Conservation (phyloP, 2,329 filamentous ascomycete species). For the Penicillium sp. region DNA sequence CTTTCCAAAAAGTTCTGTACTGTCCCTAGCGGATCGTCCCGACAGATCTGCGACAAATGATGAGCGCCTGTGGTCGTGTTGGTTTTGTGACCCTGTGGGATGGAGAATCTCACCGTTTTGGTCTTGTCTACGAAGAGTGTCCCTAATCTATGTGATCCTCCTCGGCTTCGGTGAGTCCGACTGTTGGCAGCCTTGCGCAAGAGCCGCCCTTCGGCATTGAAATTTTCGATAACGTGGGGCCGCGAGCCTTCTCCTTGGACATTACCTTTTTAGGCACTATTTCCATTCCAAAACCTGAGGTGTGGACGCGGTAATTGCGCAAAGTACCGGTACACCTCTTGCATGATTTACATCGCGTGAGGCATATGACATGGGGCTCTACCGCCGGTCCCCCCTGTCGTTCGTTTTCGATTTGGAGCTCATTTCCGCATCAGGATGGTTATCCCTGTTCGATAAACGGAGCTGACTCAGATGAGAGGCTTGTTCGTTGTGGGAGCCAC, state of each 20-base stretch:
- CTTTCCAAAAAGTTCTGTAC: neutral
- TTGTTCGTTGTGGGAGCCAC: slow-evolving; percentile 2
- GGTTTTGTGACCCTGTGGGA: no score
- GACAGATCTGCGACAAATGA: slow-evolving; percentile 7
- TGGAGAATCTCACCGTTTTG: no score
- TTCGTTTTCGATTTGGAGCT: no score
- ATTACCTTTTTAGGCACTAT: neutral
- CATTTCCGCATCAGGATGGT: no score
- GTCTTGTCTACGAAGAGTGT: neutral
- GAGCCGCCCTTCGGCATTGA: slow-evolving; percentile 1
- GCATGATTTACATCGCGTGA: no score
- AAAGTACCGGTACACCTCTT: no score
- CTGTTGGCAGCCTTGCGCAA: neutral
- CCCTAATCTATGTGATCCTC: neutral
- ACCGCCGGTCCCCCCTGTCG: no score
- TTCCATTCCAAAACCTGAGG: no score
- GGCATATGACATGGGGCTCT: no score
- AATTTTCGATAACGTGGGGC: neutral
- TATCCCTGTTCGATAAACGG: no score
- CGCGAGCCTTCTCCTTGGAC: neutral
- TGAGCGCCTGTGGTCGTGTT: no score
- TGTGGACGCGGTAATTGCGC: no score
- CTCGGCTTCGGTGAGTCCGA: slow-evolving; percentile 2
- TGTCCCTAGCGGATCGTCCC: slow-evolving; percentile 8
- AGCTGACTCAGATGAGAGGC: slow-evolving; percentile 1